Base-by-base conservation (phyloP, 1,139 yeast species). In the Magnusiomyces fungicola region DNA sequence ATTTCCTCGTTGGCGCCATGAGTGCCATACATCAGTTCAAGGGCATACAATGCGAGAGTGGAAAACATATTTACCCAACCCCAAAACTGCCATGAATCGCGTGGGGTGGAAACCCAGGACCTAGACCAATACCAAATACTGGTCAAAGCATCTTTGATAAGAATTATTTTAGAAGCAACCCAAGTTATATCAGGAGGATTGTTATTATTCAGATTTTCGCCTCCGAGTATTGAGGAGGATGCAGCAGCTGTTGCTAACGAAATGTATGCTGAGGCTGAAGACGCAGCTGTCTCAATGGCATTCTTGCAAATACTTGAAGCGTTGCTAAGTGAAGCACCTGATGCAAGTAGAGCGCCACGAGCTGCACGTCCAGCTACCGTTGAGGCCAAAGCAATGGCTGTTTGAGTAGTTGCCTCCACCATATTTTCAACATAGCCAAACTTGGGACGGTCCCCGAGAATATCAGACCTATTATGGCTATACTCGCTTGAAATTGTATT, bases 51-150 rank as follows among this genome's bases (percentile, higher is more conserved):
- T n/a, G 80, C 69, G 52, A 92, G 70, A 12, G 95, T 85, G 49
- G 83, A 78, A 56, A 81, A 81, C 74, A 90, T 86, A 63, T 90
- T 90, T 51, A 86, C 76, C 97, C 97, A 90, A 59, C 90, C 88
- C 97, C 98, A 90, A 65, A 90, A 86, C 61, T 87, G 88, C 87
- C 95, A 85, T 16, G 72, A 61, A 46, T 58, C 58, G 41, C 68
- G 62, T 14, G 53, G 94, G 10, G 45, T 42, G 80, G 64, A 86
- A 82, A 44, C 79, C 83, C 51, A 79, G 68, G 43, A 56, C 53
- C 49, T 56, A 54, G 43, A 57, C 50, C 50, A 46, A 7, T 32
- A 12, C 49, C 50, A 48, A 5, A 44, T 40, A 3, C 38, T 23
- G 9, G n/a, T 5, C 19, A 36, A 10, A 2, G 22, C 34, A 25